Conservation (phyloP, 2,329 filamentous ascomycete genomes). For the Alternaria atra region DNA sequence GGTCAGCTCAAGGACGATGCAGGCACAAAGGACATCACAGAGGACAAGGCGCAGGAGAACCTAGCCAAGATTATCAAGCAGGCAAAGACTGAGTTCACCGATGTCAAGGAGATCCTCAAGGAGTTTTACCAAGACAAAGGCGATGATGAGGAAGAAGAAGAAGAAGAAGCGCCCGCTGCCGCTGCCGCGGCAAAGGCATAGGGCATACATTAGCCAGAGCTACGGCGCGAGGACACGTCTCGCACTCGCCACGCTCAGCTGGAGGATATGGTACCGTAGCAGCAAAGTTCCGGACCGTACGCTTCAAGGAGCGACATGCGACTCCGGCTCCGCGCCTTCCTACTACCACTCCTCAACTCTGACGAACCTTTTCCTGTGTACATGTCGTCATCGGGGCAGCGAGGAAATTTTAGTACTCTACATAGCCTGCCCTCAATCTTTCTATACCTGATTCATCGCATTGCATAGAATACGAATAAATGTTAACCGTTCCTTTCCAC, state of each 20-base stretch:
- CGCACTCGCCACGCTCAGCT: constrained; percentile 18
- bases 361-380: constrained; percentile 15
- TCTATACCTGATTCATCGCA: constrained; percentile 3
- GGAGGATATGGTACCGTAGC: constrained; percentile 1
- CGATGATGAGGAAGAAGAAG: constrained; percentile 43
- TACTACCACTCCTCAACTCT: constrained; percentile 10
- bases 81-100: constrained; percentile 79
- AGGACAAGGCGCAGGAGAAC: constrained; percentile 71
- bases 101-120: constrained; percentile 74
- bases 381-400: constrained; percentile 21
- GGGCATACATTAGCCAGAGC: constrained; percentile 6
- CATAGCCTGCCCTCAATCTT: constrained; percentile 17
- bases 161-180: constrained; percentile 10
- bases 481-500: background rate
- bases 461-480: constrained; percentile 6
- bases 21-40: constrained; percentile 70
- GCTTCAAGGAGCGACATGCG: constrained; percentile 8
- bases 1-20: constrained; percentile 83
- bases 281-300: constrained; percentile 4
- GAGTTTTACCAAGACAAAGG: constrained; percentile 70
- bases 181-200: constrained; percentile 2
- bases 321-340: constrained; percentile 4
- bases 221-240: constrained; percentile 15
- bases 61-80: constrained; percentile 74
- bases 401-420: constrained; percentile 10